Evolutionary conservation across 148 eudicot species (phyloP), one percentile per base, ranked within the genome.

Genomic region (Pharnaceum exiguum): DNA sequence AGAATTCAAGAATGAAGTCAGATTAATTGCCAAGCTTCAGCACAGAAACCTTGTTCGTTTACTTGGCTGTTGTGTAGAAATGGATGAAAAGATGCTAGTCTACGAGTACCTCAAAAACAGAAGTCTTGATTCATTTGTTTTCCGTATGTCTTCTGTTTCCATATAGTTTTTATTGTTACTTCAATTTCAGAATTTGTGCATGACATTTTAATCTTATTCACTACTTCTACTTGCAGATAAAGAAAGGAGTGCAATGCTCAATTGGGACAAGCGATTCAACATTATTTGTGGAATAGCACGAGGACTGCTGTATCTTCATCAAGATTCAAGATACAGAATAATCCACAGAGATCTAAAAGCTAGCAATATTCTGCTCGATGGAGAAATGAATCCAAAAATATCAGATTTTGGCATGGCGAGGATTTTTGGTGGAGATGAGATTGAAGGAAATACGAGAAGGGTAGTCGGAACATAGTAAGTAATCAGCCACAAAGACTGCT

Each of bases 381-480:
- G 59, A 53, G 83, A 81, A 15, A 74, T 83, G 90, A 72, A 65
- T 43, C 90, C 95, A 0, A 87, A 87, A 66, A 87, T 87, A 46
- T 87, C 95, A 13, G 95, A 87, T 57, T 87, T 87, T 33, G 95
- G 95, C 49, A 87, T 87, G 95, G 90, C 90, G 5, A 81, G 87
- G 59, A 83, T 83, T 45, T 87, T 87, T 11, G 95, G 90, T 24
- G 76, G 77, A 15, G 90, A 87, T 62, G 75, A 87, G 55, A 79
- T 76, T 0, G 83, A 87, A 76, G 86, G 72, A 25, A 72, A 71
- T 50, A 83, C 95, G 17, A 76, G 47, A 40, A 74, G 78, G 77
- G 78, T 87, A 2, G 90, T 83, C 2, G 95, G 95, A 63, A 86
- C 95, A 46, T 86, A 80, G 95, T 86, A 75, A 73, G 83, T 65